Base-by-base conservation (phyloP, 306 rosid species). In the Cyamopsis tetragonoloba region DNA sequence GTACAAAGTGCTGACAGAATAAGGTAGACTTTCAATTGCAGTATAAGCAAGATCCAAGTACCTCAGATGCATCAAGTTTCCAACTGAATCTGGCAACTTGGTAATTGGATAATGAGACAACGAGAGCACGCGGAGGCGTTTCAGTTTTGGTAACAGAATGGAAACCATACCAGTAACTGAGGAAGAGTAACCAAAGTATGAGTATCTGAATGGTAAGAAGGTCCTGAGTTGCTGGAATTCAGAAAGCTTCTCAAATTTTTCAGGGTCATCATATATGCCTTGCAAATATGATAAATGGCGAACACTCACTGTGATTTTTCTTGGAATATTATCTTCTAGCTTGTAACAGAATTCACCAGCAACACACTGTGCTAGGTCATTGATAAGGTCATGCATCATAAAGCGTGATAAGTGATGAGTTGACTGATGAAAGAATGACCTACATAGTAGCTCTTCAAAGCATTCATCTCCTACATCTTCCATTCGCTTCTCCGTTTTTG, bases 371-470 rank as follows among this genome's bases (percentile, higher is more conserved):
- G 81, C 85, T 12, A 85, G 37, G 28, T 82, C 85, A 34, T 77
- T 32, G 7, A 77, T 46, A 30, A 77, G 78, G 41, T 62, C 72
- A 58, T 79, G 85, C 82, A 82, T 75, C 27, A 65, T 10, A 54
- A 63, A 80, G 20, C 1, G 0, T 0, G 14, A 5, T 8, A 2
- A 0, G 7, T 55, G 23, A 4, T 18, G 62, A 19, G 59, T 34
- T 15, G 81, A 76, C 3, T 10, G 66, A 12, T 80, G 65, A 22
- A 81, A 23, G 44, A 84, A 68, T 22, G 80, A 84, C 20, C 75
- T 38, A 7, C 70, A 67, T 18, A 53, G 38, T 18, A 81, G 39
- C 34, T 68, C 86, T 15, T 31, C 12, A 13, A 79, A 68, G 62
- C 67, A 78, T 24, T 79, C 51, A 18, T 68, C 18, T 2, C 77